phyloP scores from a whole-genome alignment of 495 filamentous ascomycete species.

The Cercophora samala region DNA sequence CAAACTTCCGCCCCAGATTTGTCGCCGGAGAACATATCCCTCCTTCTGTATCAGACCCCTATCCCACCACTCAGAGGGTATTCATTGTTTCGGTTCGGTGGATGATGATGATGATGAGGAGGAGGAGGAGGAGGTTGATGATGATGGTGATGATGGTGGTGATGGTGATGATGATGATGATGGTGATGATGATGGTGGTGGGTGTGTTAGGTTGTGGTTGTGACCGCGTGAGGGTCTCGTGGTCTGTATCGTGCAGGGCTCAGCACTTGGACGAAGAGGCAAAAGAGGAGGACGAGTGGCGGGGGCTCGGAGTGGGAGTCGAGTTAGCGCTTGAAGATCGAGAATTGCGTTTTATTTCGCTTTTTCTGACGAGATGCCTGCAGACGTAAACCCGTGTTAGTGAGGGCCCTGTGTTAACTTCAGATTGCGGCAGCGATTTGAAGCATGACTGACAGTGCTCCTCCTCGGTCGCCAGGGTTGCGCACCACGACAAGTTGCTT shows the following conservation, averaged over 20 bases:
- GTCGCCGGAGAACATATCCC: background rate
- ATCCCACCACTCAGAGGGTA: background rate
- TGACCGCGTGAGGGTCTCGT: background rate
- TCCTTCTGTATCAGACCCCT: background rate
- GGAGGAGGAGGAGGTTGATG: background rate
- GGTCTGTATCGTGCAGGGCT: background rate
- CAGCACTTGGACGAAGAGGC: background rate
- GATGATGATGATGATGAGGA: no score
- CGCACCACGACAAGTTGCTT: conserved; percentile 36
- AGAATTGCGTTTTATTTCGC: conserved; percentile 4
- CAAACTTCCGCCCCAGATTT: background rate
- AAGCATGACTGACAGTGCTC: conserved; percentile 38
- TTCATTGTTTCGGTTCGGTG: background rate
- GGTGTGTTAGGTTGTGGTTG: background rate
- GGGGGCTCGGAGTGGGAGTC: conserved; percentile 1
- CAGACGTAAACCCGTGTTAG: conserved; percentile 1
- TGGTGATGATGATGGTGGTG: background rate
- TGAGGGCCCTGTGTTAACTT: conserved; percentile 3
- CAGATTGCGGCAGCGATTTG: conserved; percentile 32
- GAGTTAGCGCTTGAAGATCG: background rate
- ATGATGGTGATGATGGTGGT: background rate
- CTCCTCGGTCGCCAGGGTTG: conserved; percentile 32
- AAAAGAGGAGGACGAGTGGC: background rate
- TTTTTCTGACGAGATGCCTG: conserved; percentile 17
- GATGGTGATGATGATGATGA: background rate